A percentile compares a stretch with the other conserved stretches of the same genome.
Evolutionary conservation across 192 early-diverging fungal species (phyloP).

Genomic region (Podila horticola): DNA sequence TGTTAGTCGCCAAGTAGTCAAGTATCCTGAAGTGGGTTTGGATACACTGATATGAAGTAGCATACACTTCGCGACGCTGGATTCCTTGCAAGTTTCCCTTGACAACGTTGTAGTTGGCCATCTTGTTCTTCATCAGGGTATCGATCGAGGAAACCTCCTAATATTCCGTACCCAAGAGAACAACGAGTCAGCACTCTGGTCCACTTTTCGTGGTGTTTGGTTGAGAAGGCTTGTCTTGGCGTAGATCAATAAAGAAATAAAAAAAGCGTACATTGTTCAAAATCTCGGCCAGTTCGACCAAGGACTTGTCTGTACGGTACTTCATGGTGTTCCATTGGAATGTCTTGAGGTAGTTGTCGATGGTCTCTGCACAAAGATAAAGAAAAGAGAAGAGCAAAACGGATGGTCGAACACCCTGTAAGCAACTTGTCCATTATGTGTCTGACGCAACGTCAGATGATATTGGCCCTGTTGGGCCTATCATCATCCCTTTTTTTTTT

Average conservation of each 20-base stretch:
- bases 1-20: not conserved
- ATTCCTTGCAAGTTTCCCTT: constrained; percentile 85
- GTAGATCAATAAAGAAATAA: not conserved
- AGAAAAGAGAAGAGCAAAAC: not conserved
- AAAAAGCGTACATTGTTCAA: constrained; percentile 72
- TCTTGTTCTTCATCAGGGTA: constrained; percentile 88
- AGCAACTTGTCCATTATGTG: not conserved
- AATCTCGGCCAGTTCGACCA: constrained; percentile 84
- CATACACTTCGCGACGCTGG: constrained; percentile 84
- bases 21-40: constrained; percentile 2
- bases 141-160: constrained; percentile 93
- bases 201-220: too few relatives aligned
- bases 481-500: constrained; percentile 6
- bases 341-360: constrained; percentile 86
- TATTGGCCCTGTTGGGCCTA: not conserved
- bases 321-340: constrained; percentile 98
- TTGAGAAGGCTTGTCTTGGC: too few relatives aligned
- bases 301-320: constrained; percentile 92
- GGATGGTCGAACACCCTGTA: too few relatives aligned
- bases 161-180: not conserved
- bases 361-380: constrained; percentile 68
- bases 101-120: constrained; percentile 85
- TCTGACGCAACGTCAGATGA: constrained; percentile 4
- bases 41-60: not conserved
- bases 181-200: not conserved